Evolutionary conservation across 2,329 filamentous ascomycete genomes (phyloP).

Genomic region (Thermoascus crustaceus): DNA sequence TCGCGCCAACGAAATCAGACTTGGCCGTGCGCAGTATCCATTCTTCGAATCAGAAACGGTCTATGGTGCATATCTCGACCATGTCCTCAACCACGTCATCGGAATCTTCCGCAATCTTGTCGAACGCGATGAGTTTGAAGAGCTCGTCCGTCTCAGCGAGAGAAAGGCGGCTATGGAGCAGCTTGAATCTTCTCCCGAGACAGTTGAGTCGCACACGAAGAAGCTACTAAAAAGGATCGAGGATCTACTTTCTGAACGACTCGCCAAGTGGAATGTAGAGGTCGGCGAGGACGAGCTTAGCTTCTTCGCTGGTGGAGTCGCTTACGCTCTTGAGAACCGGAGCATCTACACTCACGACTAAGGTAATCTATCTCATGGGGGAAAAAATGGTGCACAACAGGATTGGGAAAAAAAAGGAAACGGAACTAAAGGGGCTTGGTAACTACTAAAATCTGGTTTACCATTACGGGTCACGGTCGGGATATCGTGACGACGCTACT

Average conservation of each 20-base stretch:
- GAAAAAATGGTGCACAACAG: no score
- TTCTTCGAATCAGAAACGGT: slow-evolving; percentile 25
- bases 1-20: slow-evolving; percentile 26
- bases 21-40: slow-evolving; percentile 23
- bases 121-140: slow-evolving; percentile 27
- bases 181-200: slow-evolving; percentile 6
- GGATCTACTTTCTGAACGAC: slow-evolving; percentile 25
- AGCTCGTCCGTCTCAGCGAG: slow-evolving; percentile 22
- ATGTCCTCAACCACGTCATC: slow-evolving; percentile 30
- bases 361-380: no score
- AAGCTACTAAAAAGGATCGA: slow-evolving; percentile 27
- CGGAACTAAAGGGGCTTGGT: no score
- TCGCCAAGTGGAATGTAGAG: slow-evolving; percentile 21
- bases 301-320: slow-evolving; percentile 33
- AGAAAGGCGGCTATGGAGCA: slow-evolving; percentile 12
- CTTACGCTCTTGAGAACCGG: slow-evolving; percentile 21
- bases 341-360: slow-evolving; percentile 9
- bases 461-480: no score
- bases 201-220: slow-evolving; percentile 9
- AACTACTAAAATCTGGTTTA: no score
- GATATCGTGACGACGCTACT: no score
- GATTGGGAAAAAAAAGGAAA: no score
- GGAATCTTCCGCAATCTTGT: slow-evolving; percentile 35
- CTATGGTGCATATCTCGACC: slow-evolving; percentile 28
- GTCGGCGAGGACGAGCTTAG: slow-evolving; percentile 30